Evolutionary conservation across 768 basidiomycete species (phyloP), one percentile per base, ranked within the genome.

Genomic region (Chalciporus sphaerocephalus): DNA sequence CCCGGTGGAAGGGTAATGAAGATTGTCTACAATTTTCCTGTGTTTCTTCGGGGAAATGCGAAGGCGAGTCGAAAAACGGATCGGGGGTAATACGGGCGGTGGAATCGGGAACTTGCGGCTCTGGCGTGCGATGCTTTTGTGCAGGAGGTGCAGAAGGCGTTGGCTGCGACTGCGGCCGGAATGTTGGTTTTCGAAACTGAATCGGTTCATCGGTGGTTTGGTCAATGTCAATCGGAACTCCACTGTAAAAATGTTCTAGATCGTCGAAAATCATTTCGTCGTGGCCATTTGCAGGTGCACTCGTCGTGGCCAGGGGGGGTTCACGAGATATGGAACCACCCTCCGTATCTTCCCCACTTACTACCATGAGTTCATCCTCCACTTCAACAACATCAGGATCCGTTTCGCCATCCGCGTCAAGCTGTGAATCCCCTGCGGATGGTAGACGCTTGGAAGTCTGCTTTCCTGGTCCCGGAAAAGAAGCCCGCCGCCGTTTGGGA

Each of bases 1-100:
- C 65, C 44, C 75, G 75, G 58, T 81, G 82, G 6, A 51, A 50
- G 18, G 69, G 69, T 5, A 65, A 36, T 5, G 18, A 21, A 2
- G 47, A 7, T 1, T 40, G 51, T 13, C 17, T 42, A 13, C 49
- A 48, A 37, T 3, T 23, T 47, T 54, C 53, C 4, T 37, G 34
- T 6, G 25, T 23, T 36, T 45, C 40, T 12, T 52, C 53, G 30
- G 52, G 36, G 38, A 23, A 6, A 15, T 17, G 28, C 18, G 51
- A 34, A 6, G 63, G 48, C 11, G 66, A 64, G 40, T 61, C 59
- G 24, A 65, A 68, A 37, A 68, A 61, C 15, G 64, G 59, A 22
- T 66, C 57, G 5, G 44, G 54, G 5, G 52, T 35, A 25, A 36
- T 43, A 7, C 42, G 35, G 3, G 38, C 15, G 24, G 59, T 52